These are phyloP conservation scores for Didymosphaeria variabile DNA, from an alignment of 2,329 filamentous ascomycete genomes.

Conservation along the genomic window DNA sequence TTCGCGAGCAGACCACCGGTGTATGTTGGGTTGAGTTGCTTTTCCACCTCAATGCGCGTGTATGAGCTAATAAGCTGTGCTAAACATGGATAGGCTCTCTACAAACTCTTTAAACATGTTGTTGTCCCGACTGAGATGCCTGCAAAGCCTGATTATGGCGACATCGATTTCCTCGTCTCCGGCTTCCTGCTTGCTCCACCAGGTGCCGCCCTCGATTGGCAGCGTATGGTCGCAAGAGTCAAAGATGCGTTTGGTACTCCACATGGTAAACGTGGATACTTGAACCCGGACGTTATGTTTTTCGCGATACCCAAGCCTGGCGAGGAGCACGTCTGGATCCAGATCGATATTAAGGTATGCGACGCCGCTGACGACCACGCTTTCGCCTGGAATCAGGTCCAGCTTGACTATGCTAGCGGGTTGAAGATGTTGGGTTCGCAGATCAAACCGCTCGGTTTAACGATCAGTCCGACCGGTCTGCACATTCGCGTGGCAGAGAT, in stretches of 20 bases:
- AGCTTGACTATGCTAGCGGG: constrained; percentile 33
- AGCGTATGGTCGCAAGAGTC: constrained; percentile 20
- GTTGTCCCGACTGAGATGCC: constrained; percentile 38
- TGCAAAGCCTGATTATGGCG: constrained; percentile 32
- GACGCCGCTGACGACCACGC: constrained; percentile 19
- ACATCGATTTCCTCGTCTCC: constrained; percentile 37
- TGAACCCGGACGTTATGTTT: constrained; percentile 31
- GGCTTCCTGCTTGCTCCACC: constrained; percentile 17
- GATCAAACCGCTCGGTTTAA: constrained; percentile 38
- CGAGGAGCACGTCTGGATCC: constrained; percentile 26
- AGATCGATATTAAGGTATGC: constrained; percentile 40
- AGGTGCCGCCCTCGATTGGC: constrained; percentile 23
- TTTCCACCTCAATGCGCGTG: too few relatives aligned
- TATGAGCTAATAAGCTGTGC: background rate
- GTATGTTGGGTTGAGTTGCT: background rate
- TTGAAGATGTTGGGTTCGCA: constrained; percentile 37
- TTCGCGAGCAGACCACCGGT: constrained; percentile 22
- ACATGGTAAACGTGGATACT: constrained; percentile 28
- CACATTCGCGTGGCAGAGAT: constrained; percentile 37
- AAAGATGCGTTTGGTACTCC: constrained; percentile 27
- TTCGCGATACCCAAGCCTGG: constrained; percentile 29
- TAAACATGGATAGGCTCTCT: constrained; percentile 17
- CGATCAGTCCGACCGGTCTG: constrained; percentile 32
- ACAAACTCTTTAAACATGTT: constrained; percentile 33
- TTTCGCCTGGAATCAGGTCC: constrained; percentile 36